Evolutionary conservation across 2,329 filamentous ascomycete species (phyloP), one percentile per base, ranked within the genome.

Genomic region (Aspergillus melleus): DNA sequence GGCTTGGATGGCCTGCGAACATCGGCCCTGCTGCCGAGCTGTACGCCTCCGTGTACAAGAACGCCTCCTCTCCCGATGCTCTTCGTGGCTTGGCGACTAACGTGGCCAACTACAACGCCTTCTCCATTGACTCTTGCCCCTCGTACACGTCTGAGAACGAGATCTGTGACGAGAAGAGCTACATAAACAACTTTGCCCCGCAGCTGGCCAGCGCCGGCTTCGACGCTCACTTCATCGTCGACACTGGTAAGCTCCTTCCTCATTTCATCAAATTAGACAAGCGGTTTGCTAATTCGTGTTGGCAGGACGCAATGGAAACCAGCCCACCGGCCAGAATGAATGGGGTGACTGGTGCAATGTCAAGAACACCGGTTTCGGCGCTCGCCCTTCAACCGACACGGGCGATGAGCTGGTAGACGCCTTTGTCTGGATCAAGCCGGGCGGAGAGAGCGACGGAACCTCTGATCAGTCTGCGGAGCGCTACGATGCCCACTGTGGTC

Each of bases 341-440:
- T 88, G 86, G 85, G 87, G 86, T 47, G 81, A 89, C 70, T 90
- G 88, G 87, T 90, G 87, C 79, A 90, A 88, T 69, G 80, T 88
- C 61, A 81, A 78, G 52, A 84, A 82, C 32, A 84, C 86, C 59
- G 87, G 88, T 8, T 89, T 89, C 62, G 88, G 88, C 61, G 74
- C 75, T n/a, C 82, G 86, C n/a, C 86, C 87, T 1, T 84, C 83
- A 3, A 80, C 85, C n/a, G 78, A 84, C 69, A 90, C 87, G 9
- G 85, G 84, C 14, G 81, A 86, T 63, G 70, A 75, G 1, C 77
- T 87, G 19, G 79, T 83, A 36, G 88, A 90, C 71, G 86, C 87
- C 46, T 87, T 90, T 64, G 87, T 89, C 59, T 90, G 88, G 88
- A 78, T 89, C 66, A 90, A 90, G 81, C 88, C 88, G 4, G 88